Base-by-base conservation (phyloP, 2,329 filamentous ascomycete genomes). In the Davidsoniella australis region DNA sequence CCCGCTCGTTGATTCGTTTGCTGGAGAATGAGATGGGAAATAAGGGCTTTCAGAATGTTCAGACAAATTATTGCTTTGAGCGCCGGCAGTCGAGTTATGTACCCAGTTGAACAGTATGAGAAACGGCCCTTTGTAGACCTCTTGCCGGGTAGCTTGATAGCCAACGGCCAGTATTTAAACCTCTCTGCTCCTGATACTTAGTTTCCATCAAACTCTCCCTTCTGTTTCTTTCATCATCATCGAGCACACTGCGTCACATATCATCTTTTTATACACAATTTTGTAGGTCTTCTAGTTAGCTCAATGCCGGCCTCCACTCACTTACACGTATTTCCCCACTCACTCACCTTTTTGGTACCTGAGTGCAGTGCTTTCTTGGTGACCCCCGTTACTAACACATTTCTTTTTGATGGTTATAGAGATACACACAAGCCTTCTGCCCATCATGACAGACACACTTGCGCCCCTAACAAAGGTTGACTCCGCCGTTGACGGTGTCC, bases 401-500 rank as follows among this genome's bases (percentile, higher is more conserved):
- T 16, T 6, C 7, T 41, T 17, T 16, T 41, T 17, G 39, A 8
- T 17, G 8, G 18, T 33, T 33, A 3, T 33, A 33, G 29, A 33
- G 29, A 24, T 7, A 16, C 14, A 29, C 46, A 18, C 49, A 46
- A 51, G 26, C 54, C 43, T 29, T 43, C 29, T 33, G 29, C 29
- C 24, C 57, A 64, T 54, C 60, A 66, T 67, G 63, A 61, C 68
- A 55, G 68, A 69, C 64, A 52, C 50, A 46, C 39, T 52, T 23
- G 48, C 51, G 23, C 75, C 81, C 60, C 76, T 94, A 63, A 75
- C 76, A 67, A 94, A 93, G 72, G 79, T 94, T 70, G 88, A 95
- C 68, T 94, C 88, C 53, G 86, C 85, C 70, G 78, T 93, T 62
- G 80, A 86, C 63, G 85, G 85, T 66, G 66, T 88, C 59, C 47